Base-by-base conservation (phyloP, 2,329 filamentous ascomycete species). In the Xenosphaeropsis pyriputrescens region DNA sequence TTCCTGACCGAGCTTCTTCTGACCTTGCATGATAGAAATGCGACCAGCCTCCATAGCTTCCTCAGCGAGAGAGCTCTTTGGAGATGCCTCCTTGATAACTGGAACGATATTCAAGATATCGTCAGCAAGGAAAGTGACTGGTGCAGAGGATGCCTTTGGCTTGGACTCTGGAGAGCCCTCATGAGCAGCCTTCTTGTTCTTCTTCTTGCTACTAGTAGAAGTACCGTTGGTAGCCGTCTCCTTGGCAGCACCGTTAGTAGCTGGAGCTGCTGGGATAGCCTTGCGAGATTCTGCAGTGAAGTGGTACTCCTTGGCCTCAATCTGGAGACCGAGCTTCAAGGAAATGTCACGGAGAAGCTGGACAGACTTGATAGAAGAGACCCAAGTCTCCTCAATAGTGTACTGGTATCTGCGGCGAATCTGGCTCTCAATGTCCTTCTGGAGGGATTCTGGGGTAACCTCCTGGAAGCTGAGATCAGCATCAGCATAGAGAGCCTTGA, bases 1-100 rank as follows among this genome's bases (percentile, higher is more conserved):
- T 59, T 98, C 91, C 60, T 95, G 88, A 31, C 91, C 91, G 34
- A 98, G 75, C 61, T 95, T 91, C 63, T 84, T 89, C 65, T 98
- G 86, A 56, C 85, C 81, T 57, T 96, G 89, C 50, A 91, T 75
- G 43, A 98, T 78, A n/a, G 89, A 95, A 54, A 98, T 89, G 38
- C 88, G 84, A 17, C 91, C 91, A 40, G 89, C 91, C 59, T 98
- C 91, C 32, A 98, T 68, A 12, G 91, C 89, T 62, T 98, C 91
- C 58, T 98, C 91, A 0, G 91, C 89, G 43, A 98, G 71, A 18
- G 85, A 68, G 56, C 88, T 95, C 60, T 85, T 81, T 30, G 89
- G 91, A 42, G 83, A 79, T 4, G 91, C 91, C 56, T 98, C 88
- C 67, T 96, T 96, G 52, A 96, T 75, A 34, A 96, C 64, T 6